A percentile compares a stretch with the other conserved stretches of the same genome.
phyloP scores from a whole-genome alignment of 305 asterid species.

The Solanum chacoense region DNA sequence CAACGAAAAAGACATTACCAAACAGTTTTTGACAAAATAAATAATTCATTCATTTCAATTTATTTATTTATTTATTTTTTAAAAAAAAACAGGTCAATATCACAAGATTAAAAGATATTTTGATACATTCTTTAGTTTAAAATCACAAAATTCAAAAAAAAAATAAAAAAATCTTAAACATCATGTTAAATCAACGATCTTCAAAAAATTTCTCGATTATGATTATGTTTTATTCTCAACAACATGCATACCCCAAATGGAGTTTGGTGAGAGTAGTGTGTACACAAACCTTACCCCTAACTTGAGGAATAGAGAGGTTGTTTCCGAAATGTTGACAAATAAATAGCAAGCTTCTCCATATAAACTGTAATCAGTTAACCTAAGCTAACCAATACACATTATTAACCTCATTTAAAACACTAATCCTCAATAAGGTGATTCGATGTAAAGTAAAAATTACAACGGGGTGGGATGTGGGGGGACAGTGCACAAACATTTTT shows the following conservation, averaged over 20 bases:
- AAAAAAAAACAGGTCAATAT: too few species aligned
- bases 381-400: background rate
- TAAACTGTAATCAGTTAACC: background rate
- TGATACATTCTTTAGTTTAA: background rate
- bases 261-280: fast-evolving
- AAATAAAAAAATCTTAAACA: too few species aligned
- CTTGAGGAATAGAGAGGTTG: background rate
- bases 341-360: background rate
- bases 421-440: background rate
- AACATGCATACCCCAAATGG: background rate
- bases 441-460: background rate
- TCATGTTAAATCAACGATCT: background rate
- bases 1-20: background rate
- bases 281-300: background rate
- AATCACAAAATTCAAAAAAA: background rate
- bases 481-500: background rate
- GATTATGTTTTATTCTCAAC: background rate
- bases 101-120: background rate
- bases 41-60: background rate
- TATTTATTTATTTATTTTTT: too few species aligned
- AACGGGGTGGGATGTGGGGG: background rate
- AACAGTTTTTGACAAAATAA: background rate
- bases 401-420: background rate
- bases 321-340: background rate
- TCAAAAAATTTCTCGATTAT: background rate